Percentiles rank a stretch among this genome's conserved stretches.
These are phyloP conservation scores for Rubroboletus satanas DNA, from an alignment of 768 basidiomycete genomes.

Conservation along the genomic window DNA sequence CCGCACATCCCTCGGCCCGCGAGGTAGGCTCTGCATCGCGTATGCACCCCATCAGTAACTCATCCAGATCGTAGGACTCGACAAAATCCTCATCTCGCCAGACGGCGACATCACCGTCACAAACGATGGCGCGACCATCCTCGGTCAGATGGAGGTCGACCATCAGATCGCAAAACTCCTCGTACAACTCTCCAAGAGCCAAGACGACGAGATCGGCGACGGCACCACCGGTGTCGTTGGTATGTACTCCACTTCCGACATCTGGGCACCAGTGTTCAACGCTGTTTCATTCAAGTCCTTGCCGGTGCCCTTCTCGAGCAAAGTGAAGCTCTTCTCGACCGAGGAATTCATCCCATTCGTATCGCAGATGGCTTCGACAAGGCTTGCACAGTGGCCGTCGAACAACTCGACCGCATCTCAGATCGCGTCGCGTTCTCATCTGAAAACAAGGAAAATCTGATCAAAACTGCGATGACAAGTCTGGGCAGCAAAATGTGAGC, in stretches of 20 bases:
- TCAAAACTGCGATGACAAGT: conserved; percentile 95
- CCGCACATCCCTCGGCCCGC: conserved; percentile 89
- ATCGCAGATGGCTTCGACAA: conserved; percentile 99
- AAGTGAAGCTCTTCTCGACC: conserved; percentile 92
- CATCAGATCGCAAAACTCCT: conserved; percentile 98
- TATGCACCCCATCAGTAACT: conserved; percentile 9
- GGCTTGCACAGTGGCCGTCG: conserved; percentile 86
- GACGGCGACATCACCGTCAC: conserved; percentile 99
- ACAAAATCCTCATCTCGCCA: conserved; percentile 91
- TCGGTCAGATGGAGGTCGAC: conserved; percentile 98
- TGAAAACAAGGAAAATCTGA: conserved; percentile 77
- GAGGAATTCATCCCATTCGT: conserved; percentile 98
- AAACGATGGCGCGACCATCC: conserved; percentile 97
- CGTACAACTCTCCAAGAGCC: conserved; percentile 94
- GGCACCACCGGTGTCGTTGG: conserved; percentile 99
- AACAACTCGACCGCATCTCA: conserved; percentile 85
- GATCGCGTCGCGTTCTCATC: conserved; percentile 85
- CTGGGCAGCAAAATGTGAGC: conserved; percentile 94
- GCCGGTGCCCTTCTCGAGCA: conserved; percentile 97
- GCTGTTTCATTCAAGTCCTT: conserved; percentile 56
- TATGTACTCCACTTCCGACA: conserved; percentile 41
- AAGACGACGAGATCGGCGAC: conserved; percentile 99
- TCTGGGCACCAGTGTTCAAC: conserved; percentile 2
- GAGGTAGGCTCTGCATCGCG: conserved; percentile 52
- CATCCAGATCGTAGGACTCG: conserved; percentile 58